Percentiles rank a stretch among this genome's conserved stretches.
These are phyloP conservation scores for Chlamydomonas reinhardtii DNA, from an alignment of 163 green algal species.

Conservation along the genomic window DNA sequence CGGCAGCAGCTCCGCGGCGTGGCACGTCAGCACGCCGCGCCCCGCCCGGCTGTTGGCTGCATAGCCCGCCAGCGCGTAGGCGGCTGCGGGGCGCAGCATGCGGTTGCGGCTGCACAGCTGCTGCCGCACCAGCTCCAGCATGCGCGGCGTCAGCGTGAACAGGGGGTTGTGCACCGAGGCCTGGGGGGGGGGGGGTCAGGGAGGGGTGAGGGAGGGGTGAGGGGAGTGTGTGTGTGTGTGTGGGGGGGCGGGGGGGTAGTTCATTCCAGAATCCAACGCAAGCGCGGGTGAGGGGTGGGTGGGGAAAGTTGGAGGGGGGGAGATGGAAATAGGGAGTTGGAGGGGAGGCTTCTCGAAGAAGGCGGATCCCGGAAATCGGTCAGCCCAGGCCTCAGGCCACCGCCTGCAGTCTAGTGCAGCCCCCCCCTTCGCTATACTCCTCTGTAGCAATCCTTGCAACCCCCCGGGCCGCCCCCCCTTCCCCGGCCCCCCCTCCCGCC, in stretches of 20 bases:
- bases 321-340: too few relatives aligned
- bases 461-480: too few relatives aligned
- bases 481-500: too few relatives aligned
- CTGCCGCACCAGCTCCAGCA: neutral
- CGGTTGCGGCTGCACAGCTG: conserved; percentile 25
- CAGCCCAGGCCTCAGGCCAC: too few relatives aligned
- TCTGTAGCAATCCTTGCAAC: too few relatives aligned
- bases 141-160: conserved; percentile 9
- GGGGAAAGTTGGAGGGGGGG: neutral
- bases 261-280: too few relatives aligned
- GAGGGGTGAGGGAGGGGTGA: neutral
- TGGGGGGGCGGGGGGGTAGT: neutral
- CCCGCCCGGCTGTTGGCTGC: conserved; percentile 23
- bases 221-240: too few relatives aligned
- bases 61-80: conserved; percentile 37
- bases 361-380: too few relatives aligned
- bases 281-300: too few relatives aligned
- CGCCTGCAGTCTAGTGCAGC: too few relatives aligned
- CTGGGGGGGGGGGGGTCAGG: neutral
- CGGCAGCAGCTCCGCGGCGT: conserved; percentile 12
- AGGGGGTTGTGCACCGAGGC: conserved; percentile 42
- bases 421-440: too few relatives aligned
- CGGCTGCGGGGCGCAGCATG: conserved; percentile 32
- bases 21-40: conserved; percentile 1
- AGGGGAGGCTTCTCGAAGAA: too few relatives aligned